These are phyloP conservation scores for Extremus antarcticus DNA, from an alignment of 495 filamentous ascomycete species.

Conservation along the genomic window DNA sequence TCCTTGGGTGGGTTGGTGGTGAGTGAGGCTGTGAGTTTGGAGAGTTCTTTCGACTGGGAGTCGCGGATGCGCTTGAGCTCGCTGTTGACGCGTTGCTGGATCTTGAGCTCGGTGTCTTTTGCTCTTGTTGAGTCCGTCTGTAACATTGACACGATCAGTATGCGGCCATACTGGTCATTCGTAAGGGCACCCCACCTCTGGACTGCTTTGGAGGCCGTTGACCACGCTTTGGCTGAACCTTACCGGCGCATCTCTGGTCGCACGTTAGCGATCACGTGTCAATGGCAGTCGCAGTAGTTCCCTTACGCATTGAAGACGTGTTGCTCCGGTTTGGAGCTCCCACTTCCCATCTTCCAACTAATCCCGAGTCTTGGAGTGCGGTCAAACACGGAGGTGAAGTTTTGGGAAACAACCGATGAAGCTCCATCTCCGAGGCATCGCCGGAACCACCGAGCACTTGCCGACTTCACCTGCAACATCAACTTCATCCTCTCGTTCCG, in stretches of 20 bases:
- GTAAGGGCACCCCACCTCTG: conserved; percentile 57
- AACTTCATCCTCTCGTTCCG: too few species aligned
- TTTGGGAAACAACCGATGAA: not conserved
- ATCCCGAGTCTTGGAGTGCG: not conserved
- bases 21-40: conserved; percentile 42
- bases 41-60: conserved; percentile 45
- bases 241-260: conserved; percentile 62
- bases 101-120: conserved; percentile 71
- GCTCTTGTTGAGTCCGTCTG: conserved; percentile 81
- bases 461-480: too few species aligned
- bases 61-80: conserved; percentile 69
- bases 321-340: conserved; percentile 28
- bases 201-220: conserved; percentile 67
- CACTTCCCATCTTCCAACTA: conserved; percentile 27
- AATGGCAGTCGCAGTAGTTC: not conserved
- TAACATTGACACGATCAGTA: not conserved
- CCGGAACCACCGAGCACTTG: too few species aligned
- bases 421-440: not conserved
- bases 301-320: conserved; percentile 33
- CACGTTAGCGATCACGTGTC: not conserved
- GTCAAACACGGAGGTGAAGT: conserved; percentile 4
- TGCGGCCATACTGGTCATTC: not conserved
- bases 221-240: conserved; percentile 79
- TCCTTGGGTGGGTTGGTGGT: conserved; percentile 27
- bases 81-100: conserved; percentile 74